Evolutionary conservation across 768 basidiomycete species (phyloP).

Genomic region (Suillus alpinus): DNA sequence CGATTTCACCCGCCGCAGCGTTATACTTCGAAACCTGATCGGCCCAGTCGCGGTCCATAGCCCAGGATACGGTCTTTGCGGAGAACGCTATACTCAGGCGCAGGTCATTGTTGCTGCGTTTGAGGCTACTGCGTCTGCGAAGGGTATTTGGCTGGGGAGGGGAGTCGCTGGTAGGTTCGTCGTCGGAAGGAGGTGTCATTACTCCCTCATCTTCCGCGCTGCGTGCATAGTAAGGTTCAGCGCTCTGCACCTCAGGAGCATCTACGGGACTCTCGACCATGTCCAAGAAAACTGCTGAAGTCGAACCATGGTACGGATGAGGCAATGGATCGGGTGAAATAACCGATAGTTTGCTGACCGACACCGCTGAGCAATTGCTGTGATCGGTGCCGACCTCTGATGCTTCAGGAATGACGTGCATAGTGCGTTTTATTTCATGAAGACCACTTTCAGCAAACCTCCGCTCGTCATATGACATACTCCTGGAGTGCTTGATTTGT

Average conservation of each 20-base stretch:
- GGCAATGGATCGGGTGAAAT: slow-evolving; percentile 43
- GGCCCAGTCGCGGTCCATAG: slow-evolving; percentile 61
- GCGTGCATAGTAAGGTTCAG: slow-evolving; percentile 14
- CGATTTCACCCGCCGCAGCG: slow-evolving; percentile 38
- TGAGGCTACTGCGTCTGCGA: slow-evolving; percentile 63
- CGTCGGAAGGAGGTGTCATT: slow-evolving; percentile 30
- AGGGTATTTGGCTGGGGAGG: slow-evolving; percentile 32
- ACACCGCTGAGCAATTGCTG: slow-evolving; percentile 15
- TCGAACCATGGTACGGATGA: slow-evolving; percentile 42
- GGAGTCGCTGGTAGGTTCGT: slow-evolving; percentile 31
- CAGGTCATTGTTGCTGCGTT: slow-evolving; percentile 47
- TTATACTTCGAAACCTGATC: slow-evolving; percentile 52
- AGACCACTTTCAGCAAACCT: slow-evolving; percentile 15
- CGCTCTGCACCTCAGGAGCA: slow-evolving; percentile 4
- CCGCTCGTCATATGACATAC: slow-evolving; percentile 16
- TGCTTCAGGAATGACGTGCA: slow-evolving; percentile 28
- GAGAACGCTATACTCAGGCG: slow-evolving; percentile 47
- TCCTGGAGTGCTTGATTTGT: slow-evolving; percentile 12
- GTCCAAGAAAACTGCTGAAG: slow-evolving; percentile 27
- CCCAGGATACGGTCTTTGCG: slow-evolving; percentile 72
- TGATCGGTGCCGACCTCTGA: slow-evolving; percentile 17
- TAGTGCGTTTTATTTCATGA: slow-evolving; percentile 26
- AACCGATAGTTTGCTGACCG: slow-evolving; percentile 24
- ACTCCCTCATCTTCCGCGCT: slow-evolving; percentile 19
- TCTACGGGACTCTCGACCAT: slow-evolving; percentile 34